Evolutionary conservation across 225 moss, liverwort and hornwort species (phyloP), one percentile per base, ranked within the genome.

Genomic region (Physcomitrellopsis africana): DNA sequence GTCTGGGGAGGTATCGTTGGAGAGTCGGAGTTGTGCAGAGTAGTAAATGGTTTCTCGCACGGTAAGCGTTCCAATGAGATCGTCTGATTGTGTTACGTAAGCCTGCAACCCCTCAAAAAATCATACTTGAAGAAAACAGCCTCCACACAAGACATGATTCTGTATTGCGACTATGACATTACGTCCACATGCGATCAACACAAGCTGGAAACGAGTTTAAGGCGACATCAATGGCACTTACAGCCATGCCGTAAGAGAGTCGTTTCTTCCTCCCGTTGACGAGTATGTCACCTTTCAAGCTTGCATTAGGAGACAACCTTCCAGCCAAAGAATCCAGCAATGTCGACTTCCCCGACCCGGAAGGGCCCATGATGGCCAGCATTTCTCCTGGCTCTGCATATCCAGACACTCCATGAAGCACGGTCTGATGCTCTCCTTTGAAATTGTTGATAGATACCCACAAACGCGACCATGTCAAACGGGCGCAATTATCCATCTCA

Each of bases 41-140:
- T 89, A 96, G 23, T 84, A 64, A 11, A 96, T 80, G 0, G 90
- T 89, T 68, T 96, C 96, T 11, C 86, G 85, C 3, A 96, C 96
- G 1, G 93, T 92, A 1, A 96, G 89, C 3, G 96, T 92, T n/a
- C 96, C 96, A 5, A 96, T 84, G 59, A 96, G 79, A 37, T 90
- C 89, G 72, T 96, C 96, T 3, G 81, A 72, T 65, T 96, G 96
- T 8, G 93, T 96, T 15, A 96, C 96, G 54, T 96, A 96, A 0
- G 93, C 96, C 94, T 95, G 83, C 57, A 37, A 74, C 1, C 27
- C 26, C 32, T 0, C 32, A 37, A 37, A 37, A 19, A 15, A 49
- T 11, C 24, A 11, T 15, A 49, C 10, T 7, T 49, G 3, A 3
- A 49, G 11, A 3, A 49, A 49, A 49, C 15, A 49, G 3, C 3